Conservation (phyloP, 176 grass and related monocot species). For the Zea luxurians region DNA sequence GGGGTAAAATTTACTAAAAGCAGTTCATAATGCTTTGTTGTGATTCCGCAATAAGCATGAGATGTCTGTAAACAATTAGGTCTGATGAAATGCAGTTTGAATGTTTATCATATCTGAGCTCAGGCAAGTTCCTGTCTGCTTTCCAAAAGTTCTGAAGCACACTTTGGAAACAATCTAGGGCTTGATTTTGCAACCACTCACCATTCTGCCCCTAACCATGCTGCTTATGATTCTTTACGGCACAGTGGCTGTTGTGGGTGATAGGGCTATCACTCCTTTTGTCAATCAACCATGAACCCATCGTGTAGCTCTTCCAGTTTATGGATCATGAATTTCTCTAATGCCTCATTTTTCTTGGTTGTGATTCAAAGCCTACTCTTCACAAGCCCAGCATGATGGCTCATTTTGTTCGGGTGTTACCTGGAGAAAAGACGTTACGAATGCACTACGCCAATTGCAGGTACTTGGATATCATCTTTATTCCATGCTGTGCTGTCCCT, state of each 20-base stretch:
- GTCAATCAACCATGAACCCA: neutral
- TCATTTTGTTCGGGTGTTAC: constrained; percentile 84
- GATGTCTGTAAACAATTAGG: neutral
- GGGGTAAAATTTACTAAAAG: neutral
- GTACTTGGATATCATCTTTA: constrained; percentile 38
- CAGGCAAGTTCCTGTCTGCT: neutral
- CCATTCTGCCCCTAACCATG: neutral
- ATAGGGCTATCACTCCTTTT: constrained; percentile 20
- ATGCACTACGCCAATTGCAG: constrained; percentile 99
- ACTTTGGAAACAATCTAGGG: neutral
- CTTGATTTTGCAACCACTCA: constrained; percentile 25
- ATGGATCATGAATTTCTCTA: constrained; percentile 17
- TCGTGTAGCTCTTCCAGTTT: neutral
- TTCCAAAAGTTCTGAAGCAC: neutral
- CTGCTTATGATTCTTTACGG: neutral
- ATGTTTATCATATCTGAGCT: constrained; percentile 17
- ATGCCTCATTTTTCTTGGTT: constrained; percentile 12
- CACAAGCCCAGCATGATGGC: constrained; percentile 99
- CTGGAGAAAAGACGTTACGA: constrained; percentile 90
- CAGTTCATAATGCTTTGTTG: neutral
- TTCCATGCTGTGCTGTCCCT: constrained; percentile 3
- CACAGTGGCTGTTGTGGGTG: neutral
- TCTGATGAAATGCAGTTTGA: constrained; percentile 14
- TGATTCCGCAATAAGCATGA: neutral
- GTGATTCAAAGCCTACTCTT: constrained; percentile 72